Evolutionary conservation across 108 stramenopile species (phyloP), one percentile per base, ranked within the genome.

Genomic region (Thalassiosira profunda): DNA sequence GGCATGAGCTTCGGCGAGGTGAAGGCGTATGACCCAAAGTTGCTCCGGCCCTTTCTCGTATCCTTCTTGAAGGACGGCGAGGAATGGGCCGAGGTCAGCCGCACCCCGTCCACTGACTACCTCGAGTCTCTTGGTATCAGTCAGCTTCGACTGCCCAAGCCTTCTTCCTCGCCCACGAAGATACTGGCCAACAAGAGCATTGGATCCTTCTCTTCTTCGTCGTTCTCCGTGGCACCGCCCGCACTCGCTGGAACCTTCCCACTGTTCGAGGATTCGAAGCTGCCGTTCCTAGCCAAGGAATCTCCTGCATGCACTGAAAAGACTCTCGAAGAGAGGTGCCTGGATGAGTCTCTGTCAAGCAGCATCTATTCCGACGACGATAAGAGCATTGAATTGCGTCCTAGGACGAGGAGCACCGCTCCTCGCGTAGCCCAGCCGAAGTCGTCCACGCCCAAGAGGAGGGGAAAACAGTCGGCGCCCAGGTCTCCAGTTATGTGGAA

Each of bases 1-100:
- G 58, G 37, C 21, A 60, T 58, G 69, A 25, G 12, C 11, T 70
- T 60, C 24, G 69, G 69, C 17, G 58, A 49, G 40, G 58, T 70
- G 57, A 51, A 34, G 34, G 25, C 35, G 11, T 59, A 60, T 51
- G 69, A 70, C 54, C 7, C 31, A 5, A 24, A 52, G 21, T 4
- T 36, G 6, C 35, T 36, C 7, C 55, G 30, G 33, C 69, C 58
- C 3, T 70, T 70, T 41, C 58, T 59, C 14, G 24, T 60, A 31
- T 52, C 26, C 6, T 60, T 70, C 17, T 36, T 15, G 20, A 49
- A 60, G 18, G 69, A 30, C 21, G 42, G 36, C 28, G 48, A 53
- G 24, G 58, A 59, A 21, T 70, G 69, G 69, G 48, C 25, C 15
- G 25, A 48, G 9, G 26, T 70, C 5, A 26, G 23, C 12, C 48